Conservation (phyloP, 305 asterid species). For the Withania somnifera region DNA sequence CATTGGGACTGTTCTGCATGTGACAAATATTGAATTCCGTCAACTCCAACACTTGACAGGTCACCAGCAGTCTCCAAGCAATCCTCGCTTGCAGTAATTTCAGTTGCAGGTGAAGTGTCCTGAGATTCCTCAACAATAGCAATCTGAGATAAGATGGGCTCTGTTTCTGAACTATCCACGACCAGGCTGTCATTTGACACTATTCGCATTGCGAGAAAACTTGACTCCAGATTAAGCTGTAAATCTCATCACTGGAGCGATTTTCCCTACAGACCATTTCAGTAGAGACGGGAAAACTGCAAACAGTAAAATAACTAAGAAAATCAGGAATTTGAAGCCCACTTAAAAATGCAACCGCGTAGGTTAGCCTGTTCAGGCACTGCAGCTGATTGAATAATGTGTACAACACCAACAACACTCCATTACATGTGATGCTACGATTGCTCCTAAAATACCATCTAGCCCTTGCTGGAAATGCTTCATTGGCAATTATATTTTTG, state of each 20-base stretch:
- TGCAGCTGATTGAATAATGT: not conserved
- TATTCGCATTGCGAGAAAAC: constrained; percentile 56
- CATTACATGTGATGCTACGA: not conserved
- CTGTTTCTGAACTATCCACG: constrained; percentile 73
- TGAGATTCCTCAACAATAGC: constrained; percentile 29
- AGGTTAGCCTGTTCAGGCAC: not conserved
- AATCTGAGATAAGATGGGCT: constrained; percentile 68
- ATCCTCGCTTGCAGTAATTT: constrained; percentile 45
- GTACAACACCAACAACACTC: not conserved
- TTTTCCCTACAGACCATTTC: constrained; percentile 26
- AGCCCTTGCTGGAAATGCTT: not conserved
- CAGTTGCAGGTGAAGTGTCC: constrained; percentile 59
- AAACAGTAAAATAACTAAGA: constrained; percentile 3
- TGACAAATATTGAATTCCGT: constrained; percentile 44
- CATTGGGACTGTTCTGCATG: constrained; percentile 75
- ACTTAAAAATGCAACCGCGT: not conserved
- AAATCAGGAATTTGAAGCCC: not conserved
- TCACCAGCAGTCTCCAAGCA: constrained; percentile 33
- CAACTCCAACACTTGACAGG: constrained; percentile 32
- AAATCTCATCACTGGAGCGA: constrained; percentile 24
- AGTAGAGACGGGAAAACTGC: constrained; percentile 25
- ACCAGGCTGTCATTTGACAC: constrained; percentile 52
- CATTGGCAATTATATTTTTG: not conserved
- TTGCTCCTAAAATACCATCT: not conserved
- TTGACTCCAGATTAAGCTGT: constrained; percentile 29